Base-by-base conservation (phyloP, 768 basidiomycete genomes). In the Boletus sp. region DNA sequence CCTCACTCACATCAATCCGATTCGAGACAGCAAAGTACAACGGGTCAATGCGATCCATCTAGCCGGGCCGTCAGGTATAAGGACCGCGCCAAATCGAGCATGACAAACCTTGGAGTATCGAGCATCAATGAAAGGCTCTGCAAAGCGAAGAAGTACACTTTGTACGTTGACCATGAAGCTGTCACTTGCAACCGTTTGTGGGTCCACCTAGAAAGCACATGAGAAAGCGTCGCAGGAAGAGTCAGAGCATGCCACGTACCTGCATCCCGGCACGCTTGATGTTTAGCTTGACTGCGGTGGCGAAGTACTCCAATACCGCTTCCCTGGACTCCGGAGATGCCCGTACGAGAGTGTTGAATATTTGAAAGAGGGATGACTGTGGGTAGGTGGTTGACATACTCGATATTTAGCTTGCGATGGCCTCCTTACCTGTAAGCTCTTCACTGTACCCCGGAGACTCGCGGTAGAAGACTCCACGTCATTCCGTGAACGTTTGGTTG, bases 61-160 rank as follows among this genome's bases (percentile, higher is more conserved):
- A 46, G 36, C 10, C 10, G 4, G 18, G 20, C 48, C 36, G 8
- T 71, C 46, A 62, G 49, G 12, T 15, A 50, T 30, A 32, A 55
- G 12, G 18, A 33, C 18, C 28, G 45, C 29, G 40, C 12, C 11
- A 54, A 17, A 52, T 58, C 12, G 5, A 55, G 35, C 47, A 30
- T 48, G 47, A 53, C 44, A 50, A 46, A 90, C 94, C 82, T 97
- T 98, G 42, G 87, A 83, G 64, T 88, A 98, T 52, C 80, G 84
- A 1, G 90, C 86, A 69, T 98, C 96, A 80, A 98, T 92, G 66
- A 98, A 96, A 0, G 96, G 96, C 62, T 95, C 92, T 30, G 93
- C 88, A 65, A 99, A 89, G 14, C 86, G 83, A 47, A 94, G 78
- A 24, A 98, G 73, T 14, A 97, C 75, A n/a, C 79, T 80, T 63